Conservation (phyloP, 2,329 filamentous ascomycete genomes). For the Cytospora piceicola region DNA sequence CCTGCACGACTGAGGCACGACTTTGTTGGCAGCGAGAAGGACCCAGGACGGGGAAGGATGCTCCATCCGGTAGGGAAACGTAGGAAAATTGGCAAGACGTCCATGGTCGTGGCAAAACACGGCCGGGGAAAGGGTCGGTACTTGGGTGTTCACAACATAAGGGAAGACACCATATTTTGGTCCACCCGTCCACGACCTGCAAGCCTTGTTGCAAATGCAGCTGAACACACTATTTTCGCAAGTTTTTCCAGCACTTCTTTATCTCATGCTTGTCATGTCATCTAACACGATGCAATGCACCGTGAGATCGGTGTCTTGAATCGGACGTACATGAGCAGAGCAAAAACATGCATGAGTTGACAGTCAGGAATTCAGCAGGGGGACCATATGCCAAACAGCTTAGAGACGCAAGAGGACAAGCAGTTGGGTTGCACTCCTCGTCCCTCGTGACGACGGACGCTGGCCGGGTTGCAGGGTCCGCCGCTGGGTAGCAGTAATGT, state of each 20-base stretch:
- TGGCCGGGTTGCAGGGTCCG: neutral
- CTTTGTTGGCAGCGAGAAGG: conserved; percentile 1
- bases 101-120: conserved; percentile 7
- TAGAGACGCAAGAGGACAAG: conserved; percentile 2
- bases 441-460: neutral
- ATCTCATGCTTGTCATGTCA: conserved; percentile 27
- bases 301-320: conserved; percentile 30
- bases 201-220: conserved; percentile 22
- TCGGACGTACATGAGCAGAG: conserved; percentile 28
- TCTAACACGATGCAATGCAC: conserved; percentile 30
- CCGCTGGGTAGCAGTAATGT: conserved; percentile 15
- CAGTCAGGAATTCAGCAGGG: conserved; percentile 13
- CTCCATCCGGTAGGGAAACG: conserved; percentile 10
- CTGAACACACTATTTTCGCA: conserved; percentile 14
- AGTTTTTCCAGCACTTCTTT: conserved; percentile 16
- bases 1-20: conserved; percentile 20
- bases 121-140: conserved; percentile 3
- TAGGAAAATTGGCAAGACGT: conserved; percentile 6
- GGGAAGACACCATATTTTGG: conserved; percentile 19
- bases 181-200: conserved; percentile 16
- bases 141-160: conserved; percentile 1
- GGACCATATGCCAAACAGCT: conserved; percentile 6
- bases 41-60: conserved; percentile 10
- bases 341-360: conserved; percentile 29
- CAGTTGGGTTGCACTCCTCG: neutral